Evolutionary conservation across 2,329 filamentous ascomycete species (phyloP).

Genomic region (Plectosphaerella sp.): DNA sequence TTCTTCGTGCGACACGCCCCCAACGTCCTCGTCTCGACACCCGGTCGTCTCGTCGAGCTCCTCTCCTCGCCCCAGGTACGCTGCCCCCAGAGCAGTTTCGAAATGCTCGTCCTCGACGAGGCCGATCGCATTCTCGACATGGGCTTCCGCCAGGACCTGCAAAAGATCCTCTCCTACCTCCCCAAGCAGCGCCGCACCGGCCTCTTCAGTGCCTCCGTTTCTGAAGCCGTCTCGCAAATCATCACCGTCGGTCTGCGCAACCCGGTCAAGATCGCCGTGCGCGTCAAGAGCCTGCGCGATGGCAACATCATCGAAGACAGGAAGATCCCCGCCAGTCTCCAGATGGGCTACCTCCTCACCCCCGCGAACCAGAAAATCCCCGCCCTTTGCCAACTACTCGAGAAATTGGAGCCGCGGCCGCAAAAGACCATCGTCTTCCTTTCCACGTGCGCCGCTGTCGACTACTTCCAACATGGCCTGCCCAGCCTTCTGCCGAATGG

Average conservation of each 20-base stretch:
- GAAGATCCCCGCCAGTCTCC: constrained; percentile 84
- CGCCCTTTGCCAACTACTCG: constrained; percentile 65
- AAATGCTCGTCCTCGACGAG: constrained; percentile 89
- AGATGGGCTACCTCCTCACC: constrained; percentile 78
- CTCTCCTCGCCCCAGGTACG: constrained; percentile 83
- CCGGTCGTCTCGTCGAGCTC: constrained; percentile 83
- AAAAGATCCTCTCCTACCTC: constrained; percentile 75
- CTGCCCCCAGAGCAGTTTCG: constrained; percentile 83
- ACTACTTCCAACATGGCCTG: constrained; percentile 84
- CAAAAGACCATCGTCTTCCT: constrained; percentile 88
- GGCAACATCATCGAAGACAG: constrained; percentile 71
- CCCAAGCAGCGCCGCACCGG: constrained; percentile 93
- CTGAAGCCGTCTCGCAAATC: constrained; percentile 88
- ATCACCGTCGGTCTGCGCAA: constrained; percentile 89
- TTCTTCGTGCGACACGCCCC: constrained; percentile 79
- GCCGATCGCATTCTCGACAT: constrained; percentile 89
- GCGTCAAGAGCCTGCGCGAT: constrained; percentile 68
- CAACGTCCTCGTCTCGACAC: constrained; percentile 86
- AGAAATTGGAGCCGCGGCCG: constrained; percentile 65
- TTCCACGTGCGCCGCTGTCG: constrained; percentile 89
- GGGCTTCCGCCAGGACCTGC: constrained; percentile 88
- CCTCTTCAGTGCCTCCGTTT: constrained; percentile 92
- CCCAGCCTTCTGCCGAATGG: constrained; percentile 64
- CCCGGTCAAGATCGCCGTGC: constrained; percentile 90
- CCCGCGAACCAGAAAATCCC: constrained; percentile 78